phyloP scores from a whole-genome alignment of 768 basidiomycete species.

The Boletus sp. region DNA sequence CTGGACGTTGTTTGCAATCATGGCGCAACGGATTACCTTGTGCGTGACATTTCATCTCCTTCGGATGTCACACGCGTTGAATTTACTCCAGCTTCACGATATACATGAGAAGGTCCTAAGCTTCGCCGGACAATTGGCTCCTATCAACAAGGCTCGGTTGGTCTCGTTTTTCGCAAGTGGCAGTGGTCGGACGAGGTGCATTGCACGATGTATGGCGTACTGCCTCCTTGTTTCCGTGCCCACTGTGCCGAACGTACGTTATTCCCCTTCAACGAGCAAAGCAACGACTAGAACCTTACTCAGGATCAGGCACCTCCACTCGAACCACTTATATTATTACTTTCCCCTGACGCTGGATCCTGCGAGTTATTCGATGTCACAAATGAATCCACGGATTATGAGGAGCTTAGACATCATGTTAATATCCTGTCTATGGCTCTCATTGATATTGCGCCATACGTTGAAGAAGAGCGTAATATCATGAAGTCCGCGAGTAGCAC shows the following conservation, averaged over 20 bases:
- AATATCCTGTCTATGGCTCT: constrained; percentile 59
- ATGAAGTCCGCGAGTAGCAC: constrained; percentile 9
- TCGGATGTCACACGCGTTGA: neutral
- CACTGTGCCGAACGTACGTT: constrained; percentile 14
- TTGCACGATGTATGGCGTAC: constrained; percentile 60
- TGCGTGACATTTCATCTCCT: constrained; percentile 10
- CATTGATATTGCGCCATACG: constrained; percentile 57
- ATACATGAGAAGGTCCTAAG: constrained; percentile 46
- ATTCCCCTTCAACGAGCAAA: neutral
- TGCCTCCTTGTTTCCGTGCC: constrained; percentile 19
- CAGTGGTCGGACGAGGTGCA: constrained; percentile 47
- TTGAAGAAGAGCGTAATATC: constrained; percentile 41
- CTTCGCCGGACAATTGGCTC: constrained; percentile 40
- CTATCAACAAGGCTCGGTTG: constrained; percentile 50
- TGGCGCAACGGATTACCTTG: constrained; percentile 34
- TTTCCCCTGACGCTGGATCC: constrained; percentile 45
- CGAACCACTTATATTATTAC: constrained; percentile 44
- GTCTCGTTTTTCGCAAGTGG: constrained; percentile 53
- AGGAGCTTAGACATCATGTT: constrained; percentile 54
- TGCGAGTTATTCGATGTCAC: constrained; percentile 51
- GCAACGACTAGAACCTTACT: neutral
- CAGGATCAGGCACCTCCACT: constrained; percentile 53
- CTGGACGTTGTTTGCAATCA: constrained; percentile 46
- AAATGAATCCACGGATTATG: constrained; percentile 57
- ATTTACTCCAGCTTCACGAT: constrained; percentile 42